A percentile compares a stretch with the other conserved stretches of the same genome.
Evolutionary conservation across 139 green algal species (phyloP).

Genomic region (Asterochloris sp.): DNA sequence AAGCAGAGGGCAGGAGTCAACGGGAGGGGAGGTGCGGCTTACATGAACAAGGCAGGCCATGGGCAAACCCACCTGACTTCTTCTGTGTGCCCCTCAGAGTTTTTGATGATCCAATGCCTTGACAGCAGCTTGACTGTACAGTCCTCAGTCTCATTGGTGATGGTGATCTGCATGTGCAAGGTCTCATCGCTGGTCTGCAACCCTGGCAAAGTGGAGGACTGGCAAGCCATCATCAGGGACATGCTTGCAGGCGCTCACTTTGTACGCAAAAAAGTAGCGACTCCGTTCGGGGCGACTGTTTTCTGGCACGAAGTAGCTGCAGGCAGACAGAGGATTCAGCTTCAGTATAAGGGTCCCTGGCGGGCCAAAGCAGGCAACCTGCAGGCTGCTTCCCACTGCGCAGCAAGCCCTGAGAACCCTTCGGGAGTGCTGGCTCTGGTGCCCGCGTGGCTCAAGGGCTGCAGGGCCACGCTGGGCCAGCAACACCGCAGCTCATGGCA

Average conservation of each 20-base stretch:
- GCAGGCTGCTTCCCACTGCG: not conserved
- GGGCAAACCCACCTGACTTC: slow-evolving; percentile 4
- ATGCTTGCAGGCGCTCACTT: too few species aligned
- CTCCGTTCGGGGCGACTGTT: not conserved
- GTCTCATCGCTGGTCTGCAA: too few species aligned
- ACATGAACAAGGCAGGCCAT: not conserved
- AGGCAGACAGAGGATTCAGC: not conserved
- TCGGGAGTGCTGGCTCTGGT: not conserved
- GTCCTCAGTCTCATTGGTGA: slow-evolving; percentile 11
- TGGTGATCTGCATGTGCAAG: not conserved
- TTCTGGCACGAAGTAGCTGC: slow-evolving; percentile 15
- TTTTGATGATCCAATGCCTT: slow-evolving; percentile 11
- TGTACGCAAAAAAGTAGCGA: slow-evolving; percentile 13
- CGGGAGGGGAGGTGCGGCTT: not conserved
- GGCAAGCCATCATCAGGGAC: too few species aligned
- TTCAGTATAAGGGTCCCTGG: not conserved
- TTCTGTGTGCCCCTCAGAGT: slow-evolving; percentile 1
- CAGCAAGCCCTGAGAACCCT: not conserved
- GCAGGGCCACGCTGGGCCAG: not conserved
- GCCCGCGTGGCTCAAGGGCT: not conserved
- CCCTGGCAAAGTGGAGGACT: too few species aligned
- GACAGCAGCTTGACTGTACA: not conserved
- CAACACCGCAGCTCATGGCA: not conserved
- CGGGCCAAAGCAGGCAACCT: not conserved
- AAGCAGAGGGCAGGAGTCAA: not conserved